A percentile compares a stretch with the other conserved stretches of the same genome.
Evolutionary conservation across 2,329 filamentous ascomycete species (phyloP).

Genomic region (Apiospora aurea): DNA sequence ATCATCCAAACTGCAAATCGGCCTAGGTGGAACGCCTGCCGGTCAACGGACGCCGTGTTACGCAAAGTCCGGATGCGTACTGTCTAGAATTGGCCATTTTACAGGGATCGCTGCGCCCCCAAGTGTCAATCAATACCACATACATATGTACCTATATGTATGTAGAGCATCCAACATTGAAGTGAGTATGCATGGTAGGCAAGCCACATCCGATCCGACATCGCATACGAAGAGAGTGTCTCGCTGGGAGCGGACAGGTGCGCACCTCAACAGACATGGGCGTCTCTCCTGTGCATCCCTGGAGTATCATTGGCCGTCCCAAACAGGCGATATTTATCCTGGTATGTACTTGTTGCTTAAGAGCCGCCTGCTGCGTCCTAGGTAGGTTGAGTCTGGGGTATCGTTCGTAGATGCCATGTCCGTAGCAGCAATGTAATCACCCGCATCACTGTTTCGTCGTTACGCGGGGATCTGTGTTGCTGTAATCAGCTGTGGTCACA

Average conservation of each 20-base stretch:
- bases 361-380: background rate
- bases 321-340: background rate
- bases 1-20: background rate
- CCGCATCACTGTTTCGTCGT: background rate
- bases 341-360: background rate
- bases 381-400: background rate
- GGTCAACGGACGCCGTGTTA: background rate
- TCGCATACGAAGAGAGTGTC: background rate
- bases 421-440: background rate
- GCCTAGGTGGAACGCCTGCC: background rate
- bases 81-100: background rate
- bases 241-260: background rate
- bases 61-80: background rate
- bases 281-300: background rate
- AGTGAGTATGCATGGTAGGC: background rate
- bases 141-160: too few relatives aligned
- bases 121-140: background rate
- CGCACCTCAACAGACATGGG: background rate
- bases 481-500: background rate
- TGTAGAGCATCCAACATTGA: background rate
- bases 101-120: background rate
- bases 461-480: background rate
- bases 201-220: constrained; percentile 7
- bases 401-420: too few relatives aligned
- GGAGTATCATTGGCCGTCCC: background rate